Conservation (phyloP, 2,329 filamentous ascomycete genomes). For the Cladosporium cucumerinum region DNA sequence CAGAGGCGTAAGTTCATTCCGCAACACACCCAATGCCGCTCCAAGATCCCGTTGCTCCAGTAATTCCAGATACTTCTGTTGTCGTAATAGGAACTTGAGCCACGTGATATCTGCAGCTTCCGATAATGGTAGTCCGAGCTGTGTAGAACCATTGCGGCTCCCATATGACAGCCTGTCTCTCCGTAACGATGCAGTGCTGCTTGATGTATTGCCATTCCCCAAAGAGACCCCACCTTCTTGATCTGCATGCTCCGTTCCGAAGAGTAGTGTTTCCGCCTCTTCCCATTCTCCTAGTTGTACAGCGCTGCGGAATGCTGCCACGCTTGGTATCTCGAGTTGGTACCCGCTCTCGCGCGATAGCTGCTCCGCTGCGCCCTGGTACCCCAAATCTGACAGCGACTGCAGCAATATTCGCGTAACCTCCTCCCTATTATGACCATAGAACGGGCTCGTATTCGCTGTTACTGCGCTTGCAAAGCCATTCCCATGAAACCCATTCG, state of each 20-base stretch:
- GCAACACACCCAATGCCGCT: conserved; percentile 75
- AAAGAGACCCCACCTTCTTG: conserved; percentile 43
- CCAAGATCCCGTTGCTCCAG: conserved; percentile 72
- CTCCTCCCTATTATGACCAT: conserved; percentile 87
- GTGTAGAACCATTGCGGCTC: conserved; percentile 27
- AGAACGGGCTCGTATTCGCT: conserved; percentile 54
- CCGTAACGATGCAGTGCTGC: conserved; percentile 1
- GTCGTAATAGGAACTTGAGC: conserved; percentile 83
- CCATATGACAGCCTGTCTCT: conserved; percentile 16
- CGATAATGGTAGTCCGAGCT: conserved; percentile 65
- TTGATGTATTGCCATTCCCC: conserved; percentile 26
- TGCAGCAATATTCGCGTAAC: conserved; percentile 91
- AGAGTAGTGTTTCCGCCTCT: conserved; percentile 78
- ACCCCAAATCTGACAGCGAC: conserved; percentile 83
- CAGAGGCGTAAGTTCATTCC: conserved; percentile 81
- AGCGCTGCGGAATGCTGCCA: conserved; percentile 79
- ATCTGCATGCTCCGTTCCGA: conserved; percentile 47
- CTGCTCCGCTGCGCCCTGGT: conserved; percentile 69
- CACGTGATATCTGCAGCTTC: conserved; percentile 70
- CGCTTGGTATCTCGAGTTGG: conserved; percentile 78
- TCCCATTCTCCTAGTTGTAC: conserved; percentile 78
- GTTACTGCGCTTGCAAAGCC: conserved; percentile 22
- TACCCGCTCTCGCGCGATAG: conserved; percentile 81
- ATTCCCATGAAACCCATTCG: conserved; percentile 45
- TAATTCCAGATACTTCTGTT: conserved; percentile 93